Evolutionary conservation across 2,329 filamentous ascomycete species (phyloP), one percentile per base, ranked within the genome.

Genomic region (Aurifilum marmelostoma): DNA sequence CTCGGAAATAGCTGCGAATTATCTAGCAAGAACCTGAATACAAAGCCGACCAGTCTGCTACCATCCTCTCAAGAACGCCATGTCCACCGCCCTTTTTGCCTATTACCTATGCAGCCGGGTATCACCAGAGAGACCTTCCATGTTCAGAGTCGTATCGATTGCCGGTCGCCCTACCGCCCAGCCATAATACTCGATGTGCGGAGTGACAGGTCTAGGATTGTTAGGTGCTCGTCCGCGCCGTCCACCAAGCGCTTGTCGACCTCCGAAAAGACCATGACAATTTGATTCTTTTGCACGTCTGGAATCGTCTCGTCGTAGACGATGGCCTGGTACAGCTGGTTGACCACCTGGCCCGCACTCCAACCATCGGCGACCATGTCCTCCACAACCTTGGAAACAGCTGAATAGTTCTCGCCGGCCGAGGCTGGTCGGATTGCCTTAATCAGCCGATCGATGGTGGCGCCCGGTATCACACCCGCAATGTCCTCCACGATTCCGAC

Each of bases 311-410:
- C 96, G 76, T 97, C 93, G 76, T 88, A 92, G 37, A 97, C 87
- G 50, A 98, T 82, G 34, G 87, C 84, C 79, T 96, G 91, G 76
- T 97, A 98, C 56, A 97, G 83, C 89, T 93, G 75, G 8, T 61
- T 83, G 50, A 98, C 86, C 34, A 97, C 88, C 80, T 98, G 96
- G 8, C 90, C 89, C 32, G 95, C 96, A 78, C 94, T 97, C 95
- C 96, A 99, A 11, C 96, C 96, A 81, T 98, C 96, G 0, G 95
- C 95, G 61, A 98, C 90, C 84, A 99, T 89, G 73, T 97, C 92
- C 75, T 94, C 92, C 6, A 98, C 92, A 7, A 93, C 90, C 73
- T 89, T 89, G 0, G 93, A 89, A 21, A 99, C 88, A 16, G 87
- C 85, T 70, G 89, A 86, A 76, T 97, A 99, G 0, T 89, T 84